These are phyloP conservation scores for Lipomyces yamadae DNA, from an alignment of 805 yeast genomes.

Conservation along the genomic window DNA sequence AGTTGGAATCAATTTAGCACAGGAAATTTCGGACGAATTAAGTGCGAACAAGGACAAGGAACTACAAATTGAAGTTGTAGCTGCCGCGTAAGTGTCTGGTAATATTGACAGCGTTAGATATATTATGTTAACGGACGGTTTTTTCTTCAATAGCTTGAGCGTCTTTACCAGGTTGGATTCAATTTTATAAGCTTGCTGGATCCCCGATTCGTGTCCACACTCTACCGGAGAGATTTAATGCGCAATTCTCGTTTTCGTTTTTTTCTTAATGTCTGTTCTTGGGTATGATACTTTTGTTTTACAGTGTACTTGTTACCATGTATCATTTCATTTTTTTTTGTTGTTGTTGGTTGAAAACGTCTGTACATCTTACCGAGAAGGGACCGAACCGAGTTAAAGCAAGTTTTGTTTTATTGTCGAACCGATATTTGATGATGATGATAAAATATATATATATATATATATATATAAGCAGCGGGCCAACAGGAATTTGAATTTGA, in stretches of 20 bases:
- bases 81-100: slow-evolving; percentile 64
- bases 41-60: slow-evolving; percentile 54
- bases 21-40: slow-evolving; percentile 55
- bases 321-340: not conserved
- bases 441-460: not conserved
- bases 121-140: not conserved
- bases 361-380: not conserved
- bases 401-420: not conserved
- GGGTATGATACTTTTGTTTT: not conserved
- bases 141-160: slow-evolving; percentile 18
- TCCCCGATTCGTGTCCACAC: not conserved
- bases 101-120: not conserved
- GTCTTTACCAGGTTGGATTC: slow-evolving; percentile 94
- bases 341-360: not conserved
- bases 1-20: slow-evolving; percentile 70
- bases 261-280: not conserved
- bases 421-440: not conserved
- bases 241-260: not conserved
- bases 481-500: not conserved
- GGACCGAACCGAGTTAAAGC: not conserved
- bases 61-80: slow-evolving; percentile 81
- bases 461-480: not conserved
- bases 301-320: not conserved
- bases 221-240: not conserved
- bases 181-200: slow-evolving; percentile 55